phyloP scores from a whole-genome alignment of 2,329 filamentous ascomycete species.

The Cytospora paraplurivora region DNA sequence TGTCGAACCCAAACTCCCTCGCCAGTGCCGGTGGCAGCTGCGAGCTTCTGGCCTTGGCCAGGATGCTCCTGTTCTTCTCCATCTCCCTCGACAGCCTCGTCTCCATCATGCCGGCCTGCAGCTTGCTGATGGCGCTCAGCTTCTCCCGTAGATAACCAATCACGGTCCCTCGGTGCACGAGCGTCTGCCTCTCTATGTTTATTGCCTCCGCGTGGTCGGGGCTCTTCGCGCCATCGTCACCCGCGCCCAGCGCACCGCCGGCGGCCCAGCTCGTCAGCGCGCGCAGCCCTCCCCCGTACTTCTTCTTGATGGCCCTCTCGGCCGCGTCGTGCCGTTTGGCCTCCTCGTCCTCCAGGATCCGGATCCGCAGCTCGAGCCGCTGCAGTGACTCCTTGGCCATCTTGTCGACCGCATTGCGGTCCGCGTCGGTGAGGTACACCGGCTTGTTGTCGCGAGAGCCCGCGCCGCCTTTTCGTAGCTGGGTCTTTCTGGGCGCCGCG shows the following conservation, averaged over 20 bases:
- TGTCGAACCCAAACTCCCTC: constrained; percentile 28
- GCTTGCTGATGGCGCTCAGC: constrained; percentile 73
- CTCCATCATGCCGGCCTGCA: constrained; percentile 92
- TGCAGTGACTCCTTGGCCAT: constrained; percentile 84
- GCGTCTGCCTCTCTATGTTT: constrained; percentile 65
- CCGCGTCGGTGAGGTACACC: constrained; percentile 71
- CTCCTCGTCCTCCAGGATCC: constrained; percentile 78
- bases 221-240: constrained; percentile 45
- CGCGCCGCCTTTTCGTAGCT: constrained; percentile 47
- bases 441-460: constrained; percentile 41
- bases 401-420: constrained; percentile 85
- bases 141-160: constrained; percentile 78
- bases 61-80: constrained; percentile 84
- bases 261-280: constrained; percentile 65
- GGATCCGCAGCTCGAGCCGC: constrained; percentile 81
- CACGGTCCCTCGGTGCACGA: constrained; percentile 76
- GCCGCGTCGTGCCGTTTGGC: constrained; percentile 78
- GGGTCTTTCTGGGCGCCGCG: constrained; percentile 62
- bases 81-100: constrained; percentile 79
- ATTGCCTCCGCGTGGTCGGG: constrained; percentile 74
- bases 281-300: constrained; percentile 66
- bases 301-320: constrained; percentile 69
- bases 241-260: constrained; percentile 54
- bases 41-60: constrained; percentile 65
- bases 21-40: constrained; percentile 32